These are phyloP conservation scores for Cyberlindnera saturnus DNA, from an alignment of 805 yeast species.

Conservation along the genomic window DNA sequence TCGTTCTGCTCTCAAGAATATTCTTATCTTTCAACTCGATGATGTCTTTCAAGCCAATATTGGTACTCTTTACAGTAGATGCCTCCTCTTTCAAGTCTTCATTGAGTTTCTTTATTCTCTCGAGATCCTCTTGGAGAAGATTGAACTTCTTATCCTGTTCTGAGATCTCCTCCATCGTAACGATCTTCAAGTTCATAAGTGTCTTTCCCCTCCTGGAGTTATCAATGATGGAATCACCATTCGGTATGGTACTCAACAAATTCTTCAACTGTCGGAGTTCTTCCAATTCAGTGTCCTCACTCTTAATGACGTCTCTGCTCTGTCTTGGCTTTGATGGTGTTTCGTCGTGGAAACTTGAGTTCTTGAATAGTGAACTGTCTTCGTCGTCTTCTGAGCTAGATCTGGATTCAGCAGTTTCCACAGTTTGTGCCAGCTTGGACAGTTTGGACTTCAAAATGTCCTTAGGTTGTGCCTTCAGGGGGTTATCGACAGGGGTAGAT, in stretches of 20 bases:
- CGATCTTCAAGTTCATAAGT: neutral
- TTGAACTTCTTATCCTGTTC: neutral
- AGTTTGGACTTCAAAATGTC: conserved; percentile 22
- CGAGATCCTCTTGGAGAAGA: conserved; percentile 2
- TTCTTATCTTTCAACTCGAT: conserved; percentile 8
- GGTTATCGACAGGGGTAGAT: conserved; percentile 20
- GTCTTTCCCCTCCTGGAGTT: neutral
- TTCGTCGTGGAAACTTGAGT: conserved; percentile 7
- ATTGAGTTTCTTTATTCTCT: conserved; percentile 2
- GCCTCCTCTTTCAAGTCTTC: conserved; percentile 9
- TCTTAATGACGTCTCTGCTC: conserved; percentile 3
- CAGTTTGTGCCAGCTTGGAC: conserved; percentile 17
- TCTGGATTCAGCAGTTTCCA: conserved; percentile 1
- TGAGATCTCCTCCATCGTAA: neutral
- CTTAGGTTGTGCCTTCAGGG: conserved; percentile 18
- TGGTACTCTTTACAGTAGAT: conserved; percentile 5
- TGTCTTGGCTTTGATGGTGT: conserved; percentile 20
- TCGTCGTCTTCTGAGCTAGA: conserved; percentile 6
- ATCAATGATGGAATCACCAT: conserved; percentile 8
- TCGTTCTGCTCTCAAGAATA: neutral
- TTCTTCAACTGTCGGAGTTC: conserved; percentile 17
- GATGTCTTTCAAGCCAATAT: conserved; percentile 11
- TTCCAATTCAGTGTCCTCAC: conserved; percentile 9
- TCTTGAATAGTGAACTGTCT: conserved; percentile 3
- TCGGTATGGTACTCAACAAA: conserved; percentile 6